Evolutionary conservation across 768 basidiomycete genomes (phyloP), one percentile per base, ranked within the genome.

Genomic region (Crucibulum laeve): DNA sequence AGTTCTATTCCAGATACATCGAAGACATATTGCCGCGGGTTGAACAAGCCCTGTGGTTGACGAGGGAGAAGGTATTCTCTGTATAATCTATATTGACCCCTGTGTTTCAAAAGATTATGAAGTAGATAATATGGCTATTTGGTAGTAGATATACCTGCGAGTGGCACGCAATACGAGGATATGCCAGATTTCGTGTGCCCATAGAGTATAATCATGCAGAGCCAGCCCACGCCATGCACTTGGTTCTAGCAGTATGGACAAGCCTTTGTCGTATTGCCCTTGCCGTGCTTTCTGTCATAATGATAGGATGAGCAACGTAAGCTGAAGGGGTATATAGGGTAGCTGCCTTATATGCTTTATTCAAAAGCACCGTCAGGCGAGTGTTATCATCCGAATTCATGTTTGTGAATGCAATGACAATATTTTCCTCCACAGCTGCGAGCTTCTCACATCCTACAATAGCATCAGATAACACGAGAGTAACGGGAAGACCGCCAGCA

Each of bases 161-260:
- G 77, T 79, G 10, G 82, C 76, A 18, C 84, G 76, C 46, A 89
- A 60, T 10, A 72, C 74, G 21, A 92, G 67, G 42, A 87, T 75
- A 55, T 87, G 79, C 91, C 89, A 92, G 35, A 91, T 73, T 56
- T 84, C 77, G 38, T 71, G 68, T 15, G 84, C 80, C 90, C 91
- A 92, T 25, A 71, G 63, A n/a, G 67, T 63, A 58, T 87, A 87
- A 57, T 85, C 82, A 26, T 73, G 65, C 15, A 87, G 58, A 10
- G 72, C 71, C 37, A 92, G 63, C 4, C 82, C 79, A 1, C 71
- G 64, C 89, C 90, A 92, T 13, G 82, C 76, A 23, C 73, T 65
- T 1, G 85, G 81, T 44, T 85, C 79, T 8, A 91, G 64, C 10
- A 92, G 71, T 30, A 76, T 65, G 17, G 75, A 63, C 32, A 91